Conservation (phyloP, 2,329 filamentous ascomycete species). For the Colletotrichum sp. region DNA sequence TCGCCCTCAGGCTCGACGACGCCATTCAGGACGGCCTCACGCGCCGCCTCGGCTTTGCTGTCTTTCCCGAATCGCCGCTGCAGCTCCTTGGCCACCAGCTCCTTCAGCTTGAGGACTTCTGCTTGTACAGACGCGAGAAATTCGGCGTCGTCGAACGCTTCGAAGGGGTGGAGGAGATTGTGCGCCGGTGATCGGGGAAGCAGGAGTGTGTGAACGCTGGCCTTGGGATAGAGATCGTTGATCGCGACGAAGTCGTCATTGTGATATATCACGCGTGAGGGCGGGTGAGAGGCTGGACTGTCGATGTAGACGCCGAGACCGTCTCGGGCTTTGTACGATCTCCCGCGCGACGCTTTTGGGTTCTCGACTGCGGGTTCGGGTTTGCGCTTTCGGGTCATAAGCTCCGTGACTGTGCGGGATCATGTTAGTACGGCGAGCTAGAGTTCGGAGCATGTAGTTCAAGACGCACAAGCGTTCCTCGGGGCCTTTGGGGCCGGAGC, state of each 20-base stretch:
- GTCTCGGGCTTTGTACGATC: conserved; percentile 56
- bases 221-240: conserved; percentile 85
- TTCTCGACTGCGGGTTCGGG: conserved; percentile 21
- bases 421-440: background rate
- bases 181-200: conserved; percentile 73
- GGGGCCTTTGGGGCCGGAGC: conserved; percentile 27
- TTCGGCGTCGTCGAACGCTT: conserved; percentile 71
- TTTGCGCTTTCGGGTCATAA: conserved; percentile 43
- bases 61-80: conserved; percentile 68
- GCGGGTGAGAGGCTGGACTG: conserved; percentile 65
- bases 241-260: conserved; percentile 76
- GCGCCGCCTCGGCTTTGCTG: conserved; percentile 67
- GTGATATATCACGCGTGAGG: conserved; percentile 68
- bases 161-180: conserved; percentile 73
- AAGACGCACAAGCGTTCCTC: conserved; percentile 48
- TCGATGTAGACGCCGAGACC: conserved; percentile 72
- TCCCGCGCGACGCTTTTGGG: conserved; percentile 24
- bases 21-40: conserved; percentile 71
- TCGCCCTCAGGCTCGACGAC: conserved; percentile 47
- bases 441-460: background rate
- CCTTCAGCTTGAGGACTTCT: conserved; percentile 66
- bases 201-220: conserved; percentile 84
- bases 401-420: conserved; percentile 31
- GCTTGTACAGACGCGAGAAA: conserved; percentile 70
- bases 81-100: conserved; percentile 76